Evolutionary conservation across 129 eudicot species (phyloP).

Genomic region (Helianthus tuberosus): DNA sequence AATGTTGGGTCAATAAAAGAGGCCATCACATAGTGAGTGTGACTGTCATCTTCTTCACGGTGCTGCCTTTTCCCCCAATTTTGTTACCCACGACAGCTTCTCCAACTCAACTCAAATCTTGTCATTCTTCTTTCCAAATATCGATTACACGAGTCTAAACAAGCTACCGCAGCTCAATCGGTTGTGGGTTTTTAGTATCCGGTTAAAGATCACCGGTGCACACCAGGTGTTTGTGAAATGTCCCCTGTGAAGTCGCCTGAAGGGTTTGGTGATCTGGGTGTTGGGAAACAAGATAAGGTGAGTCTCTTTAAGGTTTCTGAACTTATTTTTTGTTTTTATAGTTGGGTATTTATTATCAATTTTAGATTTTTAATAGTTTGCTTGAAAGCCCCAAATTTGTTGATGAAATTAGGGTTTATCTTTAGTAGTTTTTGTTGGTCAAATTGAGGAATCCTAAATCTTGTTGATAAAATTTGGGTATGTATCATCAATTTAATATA

Average conservation of each 20-base stretch:
- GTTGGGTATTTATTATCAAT: neutral
- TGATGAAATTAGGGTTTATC: constrained; percentile 21
- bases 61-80: constrained; percentile 26
- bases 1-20: constrained; percentile 29
- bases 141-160: neutral
- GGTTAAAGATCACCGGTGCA: constrained; percentile 16
- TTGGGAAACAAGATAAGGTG: constrained; percentile 64
- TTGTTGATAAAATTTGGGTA: neutral
- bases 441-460: neutral
- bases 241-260: constrained; percentile 44
- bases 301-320: constrained; percentile 1
- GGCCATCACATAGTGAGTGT: constrained; percentile 21
- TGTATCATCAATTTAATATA: neutral
- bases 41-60: constrained; percentile 41
- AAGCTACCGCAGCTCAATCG: constrained; percentile 6
- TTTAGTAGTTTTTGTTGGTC: neutral
- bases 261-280: constrained; percentile 37
- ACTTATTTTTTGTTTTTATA: neutral
- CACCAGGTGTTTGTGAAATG: constrained; percentile 40
- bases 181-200: constrained; percentile 13
- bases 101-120: neutral
- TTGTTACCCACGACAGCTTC: constrained; percentile 4
- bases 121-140: neutral
- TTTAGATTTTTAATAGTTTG: neutral
- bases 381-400: constrained; percentile 8